phyloP scores from a whole-genome alignment of 192 early-diverging fungal genomes.

The Backusella parvicylindrica region DNA sequence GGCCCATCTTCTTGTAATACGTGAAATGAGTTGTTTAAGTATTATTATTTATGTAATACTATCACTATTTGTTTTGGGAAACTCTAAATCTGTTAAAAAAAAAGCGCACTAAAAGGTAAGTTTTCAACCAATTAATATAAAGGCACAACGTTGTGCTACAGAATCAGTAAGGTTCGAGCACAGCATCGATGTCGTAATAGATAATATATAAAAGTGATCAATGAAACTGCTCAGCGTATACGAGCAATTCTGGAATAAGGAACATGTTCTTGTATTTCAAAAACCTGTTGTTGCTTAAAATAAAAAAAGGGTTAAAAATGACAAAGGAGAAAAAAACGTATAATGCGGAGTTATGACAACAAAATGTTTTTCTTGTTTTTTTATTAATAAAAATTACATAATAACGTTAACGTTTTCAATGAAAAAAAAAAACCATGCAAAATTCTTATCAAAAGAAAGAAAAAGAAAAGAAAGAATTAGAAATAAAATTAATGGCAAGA shows the following conservation, averaged over 20 bases:
- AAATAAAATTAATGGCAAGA: neutral
- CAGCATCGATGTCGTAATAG: neutral
- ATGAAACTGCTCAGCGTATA: neutral
- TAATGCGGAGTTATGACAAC: neutral
- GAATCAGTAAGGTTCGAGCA: neutral
- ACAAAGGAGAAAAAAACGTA: neutral
- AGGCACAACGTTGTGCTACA: neutral
- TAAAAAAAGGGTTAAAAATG: neutral
- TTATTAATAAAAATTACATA: neutral
- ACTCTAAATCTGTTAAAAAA: neutral
- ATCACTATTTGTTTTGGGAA: neutral
- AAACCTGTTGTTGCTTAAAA: neutral
- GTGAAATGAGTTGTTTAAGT: neutral
- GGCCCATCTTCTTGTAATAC: neutral
- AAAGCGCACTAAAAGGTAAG: neutral
- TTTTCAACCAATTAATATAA: neutral
- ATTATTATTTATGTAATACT: neutral
- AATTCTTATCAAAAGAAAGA: neutral
- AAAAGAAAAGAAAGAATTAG: neutral
- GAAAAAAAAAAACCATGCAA: neutral
- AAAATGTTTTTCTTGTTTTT: neutral
- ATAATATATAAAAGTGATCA: neutral
- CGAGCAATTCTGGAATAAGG: neutral
- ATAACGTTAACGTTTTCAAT: neutral
- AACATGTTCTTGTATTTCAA: neutral